Conservation (phyloP, 2,329 filamentous ascomycete species). For the Hypoxylon sp. region DNA sequence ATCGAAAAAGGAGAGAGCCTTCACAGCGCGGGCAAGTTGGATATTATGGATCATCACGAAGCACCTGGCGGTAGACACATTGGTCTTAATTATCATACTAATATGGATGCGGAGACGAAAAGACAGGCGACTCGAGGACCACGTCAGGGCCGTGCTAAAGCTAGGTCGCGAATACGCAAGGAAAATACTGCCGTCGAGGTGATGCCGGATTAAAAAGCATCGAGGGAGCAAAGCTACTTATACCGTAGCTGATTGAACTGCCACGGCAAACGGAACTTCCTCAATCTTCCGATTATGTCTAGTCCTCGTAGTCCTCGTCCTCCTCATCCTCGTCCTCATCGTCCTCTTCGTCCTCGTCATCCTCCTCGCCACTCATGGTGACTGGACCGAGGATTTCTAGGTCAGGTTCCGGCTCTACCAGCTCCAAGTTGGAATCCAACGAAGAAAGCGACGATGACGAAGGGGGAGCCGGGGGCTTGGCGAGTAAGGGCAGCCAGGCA, state of each 20-base stretch:
- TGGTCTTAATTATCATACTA: conserved; percentile 73
- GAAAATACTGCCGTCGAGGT: conserved; percentile 69
- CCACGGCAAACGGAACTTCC: background rate
- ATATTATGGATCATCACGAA: conserved; percentile 75
- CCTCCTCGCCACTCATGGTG: background rate
- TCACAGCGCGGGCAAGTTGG: conserved; percentile 78
- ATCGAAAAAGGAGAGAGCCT: conserved; percentile 71
- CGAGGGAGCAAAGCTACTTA: conserved; percentile 13
- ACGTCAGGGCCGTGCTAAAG: conserved; percentile 73
- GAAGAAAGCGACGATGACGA: background rate
- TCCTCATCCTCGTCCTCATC: too few species aligned
- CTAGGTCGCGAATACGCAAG: conserved; percentile 69
- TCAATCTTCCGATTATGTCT: background rate
- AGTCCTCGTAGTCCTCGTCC: too few species aligned
- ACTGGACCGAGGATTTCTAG: background rate
- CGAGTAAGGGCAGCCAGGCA: background rate
- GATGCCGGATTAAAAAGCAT: conserved; percentile 45
- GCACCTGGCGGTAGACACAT: conserved; percentile 78
- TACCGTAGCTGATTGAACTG: background rate
- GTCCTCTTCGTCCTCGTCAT: too few species aligned
- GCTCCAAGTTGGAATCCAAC: background rate
- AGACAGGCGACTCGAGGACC: conserved; percentile 77
- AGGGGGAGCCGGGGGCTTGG: too few species aligned
- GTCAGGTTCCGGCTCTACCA: background rate
- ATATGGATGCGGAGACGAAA: conserved; percentile 79